A percentile compares a stretch with the other conserved stretches of the same genome.
Conservation (phyloP, 2,329 filamentous ascomycete species). For the Madurella fahalii region DNA sequence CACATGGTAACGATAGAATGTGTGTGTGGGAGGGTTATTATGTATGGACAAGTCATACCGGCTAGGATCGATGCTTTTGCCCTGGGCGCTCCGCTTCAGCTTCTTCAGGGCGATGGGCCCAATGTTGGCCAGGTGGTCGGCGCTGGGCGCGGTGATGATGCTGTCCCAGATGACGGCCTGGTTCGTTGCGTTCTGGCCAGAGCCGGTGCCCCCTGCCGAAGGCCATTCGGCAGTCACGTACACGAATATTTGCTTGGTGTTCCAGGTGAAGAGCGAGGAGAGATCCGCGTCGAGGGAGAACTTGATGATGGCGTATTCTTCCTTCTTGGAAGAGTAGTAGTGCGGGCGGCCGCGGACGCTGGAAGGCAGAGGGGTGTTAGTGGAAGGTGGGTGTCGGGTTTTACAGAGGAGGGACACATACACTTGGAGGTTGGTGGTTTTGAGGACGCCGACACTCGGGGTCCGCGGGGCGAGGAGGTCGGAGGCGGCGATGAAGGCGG, state of each 20-base stretch:
- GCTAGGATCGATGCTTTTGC: slow-evolving; percentile 57
- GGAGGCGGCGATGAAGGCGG: slow-evolving; percentile 73
- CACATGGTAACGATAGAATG: not conserved
- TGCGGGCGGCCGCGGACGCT: slow-evolving; percentile 89
- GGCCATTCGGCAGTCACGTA: slow-evolving; percentile 83
- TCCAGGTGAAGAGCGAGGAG: slow-evolving; percentile 90
- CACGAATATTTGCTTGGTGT: slow-evolving; percentile 97
- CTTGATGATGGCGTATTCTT: slow-evolving; percentile 92
- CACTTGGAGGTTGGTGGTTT: slow-evolving; percentile 79
- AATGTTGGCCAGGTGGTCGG: slow-evolving; percentile 59
- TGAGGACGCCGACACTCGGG: slow-evolving; percentile 57
- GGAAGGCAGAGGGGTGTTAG: slow-evolving; percentile 18
- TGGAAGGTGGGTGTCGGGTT: slow-evolving; percentile 1
- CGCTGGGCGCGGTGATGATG: slow-evolving; percentile 75
- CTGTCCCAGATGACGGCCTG: slow-evolving; percentile 92
- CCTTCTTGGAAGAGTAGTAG: slow-evolving; percentile 87
- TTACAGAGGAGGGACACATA: slow-evolving; percentile 44
- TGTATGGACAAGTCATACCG: too few relatives aligned
- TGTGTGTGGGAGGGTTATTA: not conserved
- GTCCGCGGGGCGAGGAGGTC: slow-evolving; percentile 67
- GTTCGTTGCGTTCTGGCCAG: slow-evolving; percentile 44
- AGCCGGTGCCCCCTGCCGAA: slow-evolving; percentile 28
- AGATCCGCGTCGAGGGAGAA: slow-evolving; percentile 94
- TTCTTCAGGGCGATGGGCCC: slow-evolving; percentile 59
- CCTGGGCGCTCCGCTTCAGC: slow-evolving; percentile 54